Evolutionary conservation across 192 early-diverging fungal species (phyloP), one percentile per base, ranked within the genome.

Genomic region (Backusella sp.): DNA sequence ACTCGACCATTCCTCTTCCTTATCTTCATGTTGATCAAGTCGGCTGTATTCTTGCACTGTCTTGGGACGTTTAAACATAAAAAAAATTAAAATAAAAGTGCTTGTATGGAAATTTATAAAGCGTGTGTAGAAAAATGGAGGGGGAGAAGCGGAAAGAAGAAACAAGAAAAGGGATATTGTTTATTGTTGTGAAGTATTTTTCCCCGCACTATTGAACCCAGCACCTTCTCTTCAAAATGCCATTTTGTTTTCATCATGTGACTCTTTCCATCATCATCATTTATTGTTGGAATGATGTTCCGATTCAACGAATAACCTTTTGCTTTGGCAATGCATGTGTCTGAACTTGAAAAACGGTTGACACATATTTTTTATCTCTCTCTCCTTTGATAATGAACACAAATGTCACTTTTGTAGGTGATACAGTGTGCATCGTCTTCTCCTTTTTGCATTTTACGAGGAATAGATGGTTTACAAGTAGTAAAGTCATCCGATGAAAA

Each of bases 1-100:
- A 32, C 68, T 62, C 21, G 65, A 66, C 11, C 56, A 35, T 49
- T 42, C n/a, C 35, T 76, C 75, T 34, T 69, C 69, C 17, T 76
- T 69, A 42, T 76, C 75, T 37, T 76, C 75, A 53, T 76, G 56
- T 30, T 76, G 75, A 12, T 68, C 59, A 32, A 76, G 53, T 17
- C 75, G 75, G 46, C 68, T 76, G 23, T 76, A 76, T 28, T 69
- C 67, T 5, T 21, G 34, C 15, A 68, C 37, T n/a, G 53, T 39
- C 21, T 71, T 44, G 46, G 41, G 70, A 8, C 11, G 23, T 32
- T 49, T 49, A 71, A 71, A 71, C 70, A 71, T 71, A 62, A 62
- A 39, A n/a, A 68, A 1, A 3, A 1, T 12, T 30, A 21, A 28
- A 28, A 28, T 1, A 70, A 7, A 23, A 28, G 39, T 2, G 15